A percentile compares a stretch with the other conserved stretches of the same genome.
Evolutionary conservation across 2,329 filamentous ascomycete species (phyloP).

Genomic region (Ceratocystis lukuohia): DNA sequence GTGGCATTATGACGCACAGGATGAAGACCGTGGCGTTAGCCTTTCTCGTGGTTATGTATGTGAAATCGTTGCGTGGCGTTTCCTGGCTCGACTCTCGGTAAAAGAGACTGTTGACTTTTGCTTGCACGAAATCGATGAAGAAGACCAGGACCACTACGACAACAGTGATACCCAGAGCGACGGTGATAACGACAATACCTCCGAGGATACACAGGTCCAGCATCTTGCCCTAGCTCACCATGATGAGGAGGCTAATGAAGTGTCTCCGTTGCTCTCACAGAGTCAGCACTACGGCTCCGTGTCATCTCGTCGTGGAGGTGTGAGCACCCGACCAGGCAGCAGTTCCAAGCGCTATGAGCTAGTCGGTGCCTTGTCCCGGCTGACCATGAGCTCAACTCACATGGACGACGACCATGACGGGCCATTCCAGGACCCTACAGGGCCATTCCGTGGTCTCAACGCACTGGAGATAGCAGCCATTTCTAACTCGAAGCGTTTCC

Average conservation of each 20-base stretch:
- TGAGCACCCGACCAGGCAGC: conserved; percentile 27
- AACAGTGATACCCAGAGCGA: conserved; percentile 2
- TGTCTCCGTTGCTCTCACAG: conserved; percentile 34
- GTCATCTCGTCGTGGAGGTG: conserved; percentile 20
- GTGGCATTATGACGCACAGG: conserved; percentile 55
- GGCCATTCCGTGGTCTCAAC: conserved; percentile 65
- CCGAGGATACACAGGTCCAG: conserved; percentile 9
- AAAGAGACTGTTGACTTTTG: conserved; percentile 62
- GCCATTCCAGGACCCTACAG: conserved; percentile 48
- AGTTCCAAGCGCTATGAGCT: conserved; percentile 36
- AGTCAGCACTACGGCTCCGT: conserved; percentile 22
- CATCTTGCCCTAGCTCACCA: conserved; percentile 18
- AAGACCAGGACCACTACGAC: neutral
- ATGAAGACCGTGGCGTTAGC: conserved; percentile 51
- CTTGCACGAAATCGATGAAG: conserved; percentile 53
- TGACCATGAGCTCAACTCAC: conserved; percentile 37
- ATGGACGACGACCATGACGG: conserved; percentile 28
- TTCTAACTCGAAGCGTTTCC: conserved; percentile 69
- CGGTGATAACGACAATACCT: conserved; percentile 20
- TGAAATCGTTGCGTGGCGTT: conserved; percentile 71
- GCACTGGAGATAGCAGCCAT: conserved; percentile 77
- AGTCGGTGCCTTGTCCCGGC: conserved; percentile 40
- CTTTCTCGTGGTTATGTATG: conserved; percentile 59
- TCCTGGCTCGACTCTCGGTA: conserved; percentile 57
- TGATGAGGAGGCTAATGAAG: conserved; percentile 37